Evolutionary conservation across 2,329 filamentous ascomycete species (phyloP).

Genomic region (Ilyonectria mors-panacis): DNA sequence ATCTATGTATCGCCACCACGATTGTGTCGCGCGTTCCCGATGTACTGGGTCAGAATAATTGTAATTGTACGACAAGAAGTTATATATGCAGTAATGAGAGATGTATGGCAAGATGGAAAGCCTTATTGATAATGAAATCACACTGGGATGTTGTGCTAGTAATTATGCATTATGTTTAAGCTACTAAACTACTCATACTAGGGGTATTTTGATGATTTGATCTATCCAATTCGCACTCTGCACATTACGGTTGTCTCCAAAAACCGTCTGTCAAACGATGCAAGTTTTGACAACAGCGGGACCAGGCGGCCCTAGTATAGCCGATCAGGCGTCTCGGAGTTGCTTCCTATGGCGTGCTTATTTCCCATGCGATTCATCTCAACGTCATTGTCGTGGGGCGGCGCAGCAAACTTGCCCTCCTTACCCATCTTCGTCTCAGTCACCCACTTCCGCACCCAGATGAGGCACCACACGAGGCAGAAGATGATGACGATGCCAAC

Average conservation of each 20-base stretch:
- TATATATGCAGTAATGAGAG: conserved; percentile 27
- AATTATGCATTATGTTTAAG: conserved; percentile 1
- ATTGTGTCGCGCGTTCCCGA: conserved; percentile 9
- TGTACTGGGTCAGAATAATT: conserved; percentile 31
- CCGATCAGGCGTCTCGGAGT: conserved; percentile 38
- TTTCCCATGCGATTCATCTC: conserved; percentile 48
- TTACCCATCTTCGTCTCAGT: conserved; percentile 63
- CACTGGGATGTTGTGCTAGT: conserved; percentile 10
- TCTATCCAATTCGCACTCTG: conserved; percentile 10
- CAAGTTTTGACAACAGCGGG: not conserved
- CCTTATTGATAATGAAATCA: not conserved
- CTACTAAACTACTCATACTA: conserved; percentile 2
- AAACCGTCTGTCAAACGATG: conserved; percentile 17
- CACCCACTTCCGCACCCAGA: conserved; percentile 66
- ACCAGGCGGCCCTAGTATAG: conserved; percentile 26
- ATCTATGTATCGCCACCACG: not conserved
- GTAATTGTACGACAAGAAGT: conserved; percentile 31
- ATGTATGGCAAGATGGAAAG: conserved; percentile 8
- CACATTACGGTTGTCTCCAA: conserved; percentile 15
- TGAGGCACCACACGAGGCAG: conserved; percentile 63
- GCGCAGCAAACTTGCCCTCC: conserved; percentile 59
- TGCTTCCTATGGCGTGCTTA: conserved; percentile 38
- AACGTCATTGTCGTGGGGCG: conserved; percentile 42
- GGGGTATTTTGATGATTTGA: conserved; percentile 15
- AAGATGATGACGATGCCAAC: conserved; percentile 69